These are phyloP conservation scores for Tricholoma furcatifolium DNA, from an alignment of 768 basidiomycete species.

Conservation along the genomic window DNA sequence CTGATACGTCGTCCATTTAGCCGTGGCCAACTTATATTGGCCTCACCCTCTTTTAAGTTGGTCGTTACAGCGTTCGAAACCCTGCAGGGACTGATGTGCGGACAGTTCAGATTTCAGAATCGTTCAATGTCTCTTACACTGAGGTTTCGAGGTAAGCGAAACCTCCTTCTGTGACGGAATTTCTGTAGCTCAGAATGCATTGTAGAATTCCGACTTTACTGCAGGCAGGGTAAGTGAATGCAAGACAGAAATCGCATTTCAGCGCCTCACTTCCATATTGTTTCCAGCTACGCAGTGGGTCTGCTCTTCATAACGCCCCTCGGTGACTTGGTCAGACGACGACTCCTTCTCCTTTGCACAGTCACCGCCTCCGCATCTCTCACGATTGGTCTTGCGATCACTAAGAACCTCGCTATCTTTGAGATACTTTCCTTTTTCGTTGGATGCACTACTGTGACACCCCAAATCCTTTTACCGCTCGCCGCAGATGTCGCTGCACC, in stretches of 20 bases:
- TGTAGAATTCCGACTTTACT: conserved; percentile 58
- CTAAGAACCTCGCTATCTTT: conserved; percentile 54
- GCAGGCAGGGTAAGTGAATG: conserved; percentile 60
- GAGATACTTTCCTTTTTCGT: conserved; percentile 67
- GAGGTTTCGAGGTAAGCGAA: conserved; percentile 34
- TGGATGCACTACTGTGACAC: conserved; percentile 64
- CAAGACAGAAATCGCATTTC: background rate
- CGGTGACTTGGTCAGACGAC: conserved; percentile 76
- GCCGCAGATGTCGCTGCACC: conserved; percentile 82
- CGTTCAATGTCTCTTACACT: conserved; percentile 32
- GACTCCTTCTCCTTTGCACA: conserved; percentile 63
- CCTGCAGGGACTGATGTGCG: background rate
- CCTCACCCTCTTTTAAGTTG: conserved; percentile 73
- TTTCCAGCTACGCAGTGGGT: conserved; percentile 54
- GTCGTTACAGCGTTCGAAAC: conserved; percentile 7
- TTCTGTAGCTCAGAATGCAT: background rate
- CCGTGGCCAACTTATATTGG: conserved; percentile 76
- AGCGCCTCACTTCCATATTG: background rate
- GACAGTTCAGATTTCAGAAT: conserved; percentile 37
- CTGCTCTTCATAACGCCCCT: conserved; percentile 75
- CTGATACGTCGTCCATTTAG: conserved; percentile 25
- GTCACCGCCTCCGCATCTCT: conserved; percentile 52
- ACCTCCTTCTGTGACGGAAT: conserved; percentile 18
- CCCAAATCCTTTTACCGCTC: conserved; percentile 72
- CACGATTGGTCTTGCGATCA: conserved; percentile 69